Evolutionary conservation across 1,284 basidiomycete species (phyloP), one percentile per base, ranked within the genome.

Genomic region (Leccinum holopus): DNA sequence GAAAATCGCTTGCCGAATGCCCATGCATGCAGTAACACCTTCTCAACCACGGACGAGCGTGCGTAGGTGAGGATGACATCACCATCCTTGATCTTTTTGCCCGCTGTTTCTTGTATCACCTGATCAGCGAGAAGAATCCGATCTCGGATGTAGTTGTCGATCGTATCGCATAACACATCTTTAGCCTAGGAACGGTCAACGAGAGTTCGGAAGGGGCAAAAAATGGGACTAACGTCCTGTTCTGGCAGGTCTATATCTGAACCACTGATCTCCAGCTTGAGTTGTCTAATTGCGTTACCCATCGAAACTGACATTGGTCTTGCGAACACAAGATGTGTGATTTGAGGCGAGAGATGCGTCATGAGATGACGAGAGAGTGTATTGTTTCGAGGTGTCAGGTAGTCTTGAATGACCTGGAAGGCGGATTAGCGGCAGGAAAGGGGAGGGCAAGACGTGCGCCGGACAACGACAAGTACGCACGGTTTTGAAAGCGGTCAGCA

Each of bases 241-340:
- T 98, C 95, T 5, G 94, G 89, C 71, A 94, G 82, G 77, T 98
- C 96, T 60, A 95, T 93, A 69, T 94, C 92, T 55, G 95, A 88
- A 21, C 87, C 86, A 72, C 94, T 96, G 74, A 99, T 98, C 73
- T 98, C 95, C 64, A 97, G 83, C 80, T 99, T 99, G 71, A 99
- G 82, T 76, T 97, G 94, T 62, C 96, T 86, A 67, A 95, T 94
- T 0, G 95, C 95, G 71, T 96, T 96, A 1, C 94, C 95, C 87
- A 95, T 94, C 30, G 94, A 93, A n/a, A 94, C 88, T n/a, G 92
- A 92, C 88, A 96, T 91, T 0, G 94, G 92, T 58, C 95, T 82
- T 32, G 92, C 91, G 60, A 90, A 85, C 16, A 95, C 92, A 16
- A 97, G 84, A 77, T 95, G 90, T 30, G 87, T 90, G 68, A 97